Evolutionary conservation across 2,329 filamentous ascomycete genomes (phyloP), one percentile per base, ranked within the genome.

Genomic region (Microdochium trichocladiopsis): DNA sequence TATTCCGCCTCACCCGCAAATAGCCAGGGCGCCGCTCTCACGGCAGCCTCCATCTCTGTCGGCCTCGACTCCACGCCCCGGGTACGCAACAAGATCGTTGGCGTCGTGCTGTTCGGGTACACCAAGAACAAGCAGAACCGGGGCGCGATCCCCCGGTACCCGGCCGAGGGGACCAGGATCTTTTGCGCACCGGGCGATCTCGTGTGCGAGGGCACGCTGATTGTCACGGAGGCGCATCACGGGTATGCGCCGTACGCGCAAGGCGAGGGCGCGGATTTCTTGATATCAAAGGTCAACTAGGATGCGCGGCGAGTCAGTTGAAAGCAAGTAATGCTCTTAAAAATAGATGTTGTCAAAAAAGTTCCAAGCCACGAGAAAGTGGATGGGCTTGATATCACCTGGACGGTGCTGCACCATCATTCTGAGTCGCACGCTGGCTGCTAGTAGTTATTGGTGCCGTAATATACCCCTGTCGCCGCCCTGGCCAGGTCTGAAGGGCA

Each of bases 161-260:
- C 60, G 6, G 50, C 57, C 25, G 55, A 53, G 37, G 52, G 66
- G 51, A 58, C 63, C 2, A 55, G 75, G 58, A 73, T 76, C 21
- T 72, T 75, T 36, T 82, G 79, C 54, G 71, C 75, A 25, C 47
- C 56, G 3, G 77, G 74, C 0, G 79, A 82, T 56, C 64, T 72
- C 10, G 77, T 82, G 5, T 82, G 79, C 53, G 51, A 62, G 3
- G 73, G 77, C 31, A 73, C 72, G 0, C 59, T 71, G 22, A 65
- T 72, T 50, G 60, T 72, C 5, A 60, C 71, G 22, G 67, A 65
- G 8, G 57, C 70, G 6, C 74, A 77, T 61, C 51, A 70, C 31
- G 62, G 61, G 2, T 77, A 77, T 41, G n/a, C 8, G 36, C 54
- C 36, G 9, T 6, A 16, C 11, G 36, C 36, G n/a, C 11, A 12